These are phyloP conservation scores for Aspergillus glaucus DNA, from an alignment of 2,329 filamentous ascomycete genomes.

Conservation along the genomic window DNA sequence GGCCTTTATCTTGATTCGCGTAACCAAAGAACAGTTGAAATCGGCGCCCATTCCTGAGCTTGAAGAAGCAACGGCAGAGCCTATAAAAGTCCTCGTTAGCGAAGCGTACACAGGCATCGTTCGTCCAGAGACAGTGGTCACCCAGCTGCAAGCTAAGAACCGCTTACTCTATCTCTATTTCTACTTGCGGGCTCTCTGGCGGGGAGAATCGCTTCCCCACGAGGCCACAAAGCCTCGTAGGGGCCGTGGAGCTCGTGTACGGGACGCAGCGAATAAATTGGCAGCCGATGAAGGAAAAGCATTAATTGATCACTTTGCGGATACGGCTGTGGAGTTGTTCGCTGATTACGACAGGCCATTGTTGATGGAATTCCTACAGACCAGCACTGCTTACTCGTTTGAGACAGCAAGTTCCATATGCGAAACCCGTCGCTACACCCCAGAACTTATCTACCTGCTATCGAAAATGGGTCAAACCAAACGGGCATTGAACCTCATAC, in stretches of 20 bases:
- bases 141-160: constrained; percentile 64
- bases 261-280: constrained; percentile 41
- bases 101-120: constrained; percentile 88
- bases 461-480: constrained; percentile 95
- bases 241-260: constrained; percentile 30
- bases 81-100: constrained; percentile 78
- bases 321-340: constrained; percentile 80
- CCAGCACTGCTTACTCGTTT: constrained; percentile 81
- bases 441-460: constrained; percentile 91
- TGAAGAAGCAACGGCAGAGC: constrained; percentile 72
- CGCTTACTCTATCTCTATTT: constrained; percentile 78
- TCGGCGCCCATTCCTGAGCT: constrained; percentile 64
- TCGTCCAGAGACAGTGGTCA: constrained; percentile 67
- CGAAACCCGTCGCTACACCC: constrained; percentile 71
- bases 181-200: constrained; percentile 83
- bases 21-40: constrained; percentile 63
- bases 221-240: constrained; percentile 28
- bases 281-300: constrained; percentile 54
- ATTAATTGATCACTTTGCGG: constrained; percentile 78
- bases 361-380: constrained; percentile 80
- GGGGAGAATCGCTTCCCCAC: constrained; percentile 56
- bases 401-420: constrained; percentile 68
- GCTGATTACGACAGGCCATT: constrained; percentile 72
- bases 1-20: constrained; percentile 78
- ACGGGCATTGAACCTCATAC: constrained; percentile 83